Evolutionary conservation across 345 rosid genomes (phyloP).

Genomic region (Populus simonii): DNA sequence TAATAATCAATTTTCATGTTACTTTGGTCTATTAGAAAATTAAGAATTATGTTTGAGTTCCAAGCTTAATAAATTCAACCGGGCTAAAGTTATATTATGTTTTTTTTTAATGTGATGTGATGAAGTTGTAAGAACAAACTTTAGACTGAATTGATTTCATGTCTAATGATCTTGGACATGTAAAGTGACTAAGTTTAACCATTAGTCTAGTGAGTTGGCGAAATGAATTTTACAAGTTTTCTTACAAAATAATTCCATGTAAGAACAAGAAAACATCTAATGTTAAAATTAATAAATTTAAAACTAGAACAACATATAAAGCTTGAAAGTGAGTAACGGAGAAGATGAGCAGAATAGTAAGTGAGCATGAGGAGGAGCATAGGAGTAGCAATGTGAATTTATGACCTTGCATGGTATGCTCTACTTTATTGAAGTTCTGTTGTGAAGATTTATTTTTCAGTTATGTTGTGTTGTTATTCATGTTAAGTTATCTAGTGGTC

Average conservation of each 20-base stretch:
- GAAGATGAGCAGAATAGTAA: neutral
- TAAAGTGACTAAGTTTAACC: neutral
- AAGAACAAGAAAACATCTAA: rapidly evolving
- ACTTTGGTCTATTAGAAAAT: too few relatives aligned
- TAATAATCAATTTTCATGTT: too few relatives aligned
- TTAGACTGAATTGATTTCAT: neutral
- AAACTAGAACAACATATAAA: neutral
- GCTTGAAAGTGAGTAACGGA: neutral
- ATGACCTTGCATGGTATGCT: neutral
- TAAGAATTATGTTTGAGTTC: too few relatives aligned
- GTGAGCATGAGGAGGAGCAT: too few relatives aligned
- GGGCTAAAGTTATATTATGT: too few relatives aligned
- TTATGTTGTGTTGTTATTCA: neutral
- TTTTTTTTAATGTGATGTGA: too few relatives aligned
- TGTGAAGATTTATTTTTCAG: neutral
- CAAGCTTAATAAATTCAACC: too few relatives aligned
- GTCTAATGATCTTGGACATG: neutral
- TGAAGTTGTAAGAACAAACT: neutral
- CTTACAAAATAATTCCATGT: rapidly evolving
- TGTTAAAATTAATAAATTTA: too few relatives aligned
- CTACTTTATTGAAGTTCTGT: neutral
- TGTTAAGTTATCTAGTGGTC: neutral
- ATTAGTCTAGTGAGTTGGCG: neutral
- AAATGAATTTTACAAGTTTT: neutral
- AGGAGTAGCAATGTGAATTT: too few relatives aligned